Evolutionary conservation across 805 yeast species (phyloP).

Genomic region (Yarrowia yakushimensis): DNA sequence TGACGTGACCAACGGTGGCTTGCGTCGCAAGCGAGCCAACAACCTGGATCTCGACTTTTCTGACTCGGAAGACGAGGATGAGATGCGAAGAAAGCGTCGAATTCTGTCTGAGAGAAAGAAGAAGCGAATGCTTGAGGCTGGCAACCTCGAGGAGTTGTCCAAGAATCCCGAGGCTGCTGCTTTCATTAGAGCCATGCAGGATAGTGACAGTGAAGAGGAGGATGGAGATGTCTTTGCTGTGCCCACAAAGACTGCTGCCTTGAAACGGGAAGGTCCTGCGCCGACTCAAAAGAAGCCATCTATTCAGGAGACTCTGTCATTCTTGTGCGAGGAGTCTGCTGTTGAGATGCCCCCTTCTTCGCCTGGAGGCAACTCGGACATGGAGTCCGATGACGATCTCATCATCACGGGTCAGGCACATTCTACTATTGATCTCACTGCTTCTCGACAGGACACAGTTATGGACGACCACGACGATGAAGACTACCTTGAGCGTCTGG

Average conservation of each 20-base stretch:
- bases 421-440: conserved; percentile 4
- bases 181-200: conserved; percentile 32
- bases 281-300: background rate
- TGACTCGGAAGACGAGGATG: conserved; percentile 25
- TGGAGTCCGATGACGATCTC: conserved; percentile 6
- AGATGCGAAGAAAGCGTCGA: conserved; percentile 10
- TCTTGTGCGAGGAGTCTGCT: conserved; percentile 6
- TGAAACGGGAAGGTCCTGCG: background rate
- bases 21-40: background rate
- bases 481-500: conserved; percentile 10
- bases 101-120: conserved; percentile 8
- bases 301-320: conserved; percentile 4
- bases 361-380: background rate
- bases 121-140: conserved; percentile 22
- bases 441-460: conserved; percentile 1
- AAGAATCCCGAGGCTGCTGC: conserved; percentile 32
- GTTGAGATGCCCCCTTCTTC: conserved; percentile 10
- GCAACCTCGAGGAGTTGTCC: conserved; percentile 29
- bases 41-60: conserved; percentile 22
- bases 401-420: background rate
- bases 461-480: background rate
- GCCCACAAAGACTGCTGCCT: conserved; percentile 9
- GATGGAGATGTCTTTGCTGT: conserved; percentile 1
- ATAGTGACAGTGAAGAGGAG: conserved; percentile 16
- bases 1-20: conserved; percentile 33